These are phyloP conservation scores for Barnettozyma siamensis DNA, from an alignment of 805 yeast species.

Conservation along the genomic window DNA sequence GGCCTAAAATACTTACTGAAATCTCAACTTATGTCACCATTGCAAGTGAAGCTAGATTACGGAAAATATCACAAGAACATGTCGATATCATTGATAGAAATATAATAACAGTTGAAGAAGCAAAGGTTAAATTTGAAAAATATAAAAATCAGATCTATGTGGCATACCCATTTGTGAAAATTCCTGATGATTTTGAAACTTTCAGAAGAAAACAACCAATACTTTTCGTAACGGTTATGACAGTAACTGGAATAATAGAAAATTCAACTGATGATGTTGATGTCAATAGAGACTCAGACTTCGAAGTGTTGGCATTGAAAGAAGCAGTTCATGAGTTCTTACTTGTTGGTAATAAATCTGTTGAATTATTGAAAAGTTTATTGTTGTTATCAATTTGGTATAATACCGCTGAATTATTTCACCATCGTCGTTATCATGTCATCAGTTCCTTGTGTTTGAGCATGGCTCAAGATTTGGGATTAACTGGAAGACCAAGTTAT, in stretches of 20 bases:
- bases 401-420: constrained; percentile 75
- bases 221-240: constrained; percentile 59
- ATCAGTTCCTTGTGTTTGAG: constrained; percentile 59
- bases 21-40: constrained; percentile 42
- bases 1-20: constrained; percentile 34
- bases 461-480: constrained; percentile 71
- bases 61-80: constrained; percentile 11
- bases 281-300: constrained; percentile 36
- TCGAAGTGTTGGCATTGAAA: constrained; percentile 50
- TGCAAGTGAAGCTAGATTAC: constrained; percentile 33
- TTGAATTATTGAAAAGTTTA: constrained; percentile 60
- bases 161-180: constrained; percentile 50
- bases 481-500: constrained; percentile 47
- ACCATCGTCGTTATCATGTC: constrained; percentile 71
- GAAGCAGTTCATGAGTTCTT: constrained; percentile 53
- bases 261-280: constrained; percentile 24
- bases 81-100: constrained; percentile 55
- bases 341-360: constrained; percentile 62
- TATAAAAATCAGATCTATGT: constrained; percentile 45
- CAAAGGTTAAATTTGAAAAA: constrained; percentile 43
- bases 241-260: constrained; percentile 47
- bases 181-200: constrained; percentile 40
- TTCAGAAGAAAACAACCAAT: constrained; percentile 51
- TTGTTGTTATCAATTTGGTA: constrained; percentile 71
- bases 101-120: constrained; percentile 52